These are phyloP conservation scores for Thermomucor indicae-seudaticae DNA, from an alignment of 371 early-diverging fungal species.

Conservation along the genomic window DNA sequence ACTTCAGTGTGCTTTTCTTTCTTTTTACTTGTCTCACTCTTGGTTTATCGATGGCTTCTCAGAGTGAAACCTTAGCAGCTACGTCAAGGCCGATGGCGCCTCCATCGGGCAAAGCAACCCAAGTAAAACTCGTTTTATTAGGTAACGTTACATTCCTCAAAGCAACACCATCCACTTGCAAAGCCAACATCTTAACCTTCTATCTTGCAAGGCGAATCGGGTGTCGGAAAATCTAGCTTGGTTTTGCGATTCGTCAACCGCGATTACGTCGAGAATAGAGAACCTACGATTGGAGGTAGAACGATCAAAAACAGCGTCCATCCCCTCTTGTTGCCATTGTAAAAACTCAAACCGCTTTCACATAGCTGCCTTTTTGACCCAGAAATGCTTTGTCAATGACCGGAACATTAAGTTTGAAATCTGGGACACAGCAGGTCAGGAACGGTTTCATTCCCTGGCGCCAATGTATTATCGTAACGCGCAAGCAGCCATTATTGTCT, in stretches of 20 bases:
- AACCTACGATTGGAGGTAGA: conserved; percentile 94
- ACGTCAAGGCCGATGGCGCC: conserved; percentile 7
- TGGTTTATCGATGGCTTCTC: conserved; percentile 8
- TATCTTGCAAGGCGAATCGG: conserved; percentile 68
- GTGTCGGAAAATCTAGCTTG: conserved; percentile 83
- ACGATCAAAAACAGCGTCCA: neutral
- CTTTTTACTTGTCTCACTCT: neutral
- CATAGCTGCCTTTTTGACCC: conserved; percentile 78
- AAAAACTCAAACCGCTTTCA: neutral
- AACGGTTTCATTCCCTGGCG: conserved; percentile 92
- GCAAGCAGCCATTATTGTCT: conserved; percentile 93
- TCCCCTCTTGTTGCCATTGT: neutral
- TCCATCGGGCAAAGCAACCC: conserved; percentile 5
- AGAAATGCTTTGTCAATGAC: conserved; percentile 65
- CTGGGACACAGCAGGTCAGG: conserved; percentile 95
- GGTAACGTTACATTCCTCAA: conserved; percentile 4
- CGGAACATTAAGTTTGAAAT: conserved; percentile 79
- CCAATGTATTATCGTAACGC: conserved; percentile 99
- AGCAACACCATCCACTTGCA: neutral
- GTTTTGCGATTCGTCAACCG: conserved; percentile 89
- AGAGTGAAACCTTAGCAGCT: conserved; percentile 3
- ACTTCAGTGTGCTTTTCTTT: neutral
- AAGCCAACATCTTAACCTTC: neutral
- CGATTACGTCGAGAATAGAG: conserved; percentile 93
- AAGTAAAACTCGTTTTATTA: conserved; percentile 20